These are phyloP conservation scores for Spergularia marina DNA, from an alignment of 148 eudicot genomes.

Conservation along the genomic window DNA sequence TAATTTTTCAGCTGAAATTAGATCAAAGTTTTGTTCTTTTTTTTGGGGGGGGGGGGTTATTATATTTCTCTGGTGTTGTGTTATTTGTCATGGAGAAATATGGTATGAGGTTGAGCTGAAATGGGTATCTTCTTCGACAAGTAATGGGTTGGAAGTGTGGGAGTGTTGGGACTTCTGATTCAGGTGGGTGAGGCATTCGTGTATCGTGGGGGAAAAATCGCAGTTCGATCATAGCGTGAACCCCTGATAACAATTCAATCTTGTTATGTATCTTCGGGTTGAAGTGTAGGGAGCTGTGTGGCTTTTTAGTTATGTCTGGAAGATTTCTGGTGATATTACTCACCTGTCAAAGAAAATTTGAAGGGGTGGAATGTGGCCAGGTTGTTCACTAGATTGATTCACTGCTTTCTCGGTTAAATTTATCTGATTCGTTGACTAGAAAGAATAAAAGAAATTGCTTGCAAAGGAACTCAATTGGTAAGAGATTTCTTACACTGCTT, in stretches of 20 bases:
- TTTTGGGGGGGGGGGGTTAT: not conserved
- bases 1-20: not conserved
- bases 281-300: too few species aligned
- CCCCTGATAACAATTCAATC: too few species aligned
- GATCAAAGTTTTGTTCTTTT: not conserved
- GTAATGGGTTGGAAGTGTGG: not conserved
- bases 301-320: too few species aligned
- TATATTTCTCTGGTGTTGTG: not conserved
- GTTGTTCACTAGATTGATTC: not conserved
- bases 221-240: too few species aligned
- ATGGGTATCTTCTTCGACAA: slow-evolving; percentile 2
- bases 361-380: too few species aligned
- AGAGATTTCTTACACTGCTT: not conserved
- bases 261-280: too few species aligned
- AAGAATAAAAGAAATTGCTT: not conserved
- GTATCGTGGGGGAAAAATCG: too few species aligned
- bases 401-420: too few species aligned
- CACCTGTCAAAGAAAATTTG: too few species aligned
- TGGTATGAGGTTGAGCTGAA: slow-evolving; percentile 13
- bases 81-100: not conserved
- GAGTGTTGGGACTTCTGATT: not conserved
- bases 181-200: not conserved
- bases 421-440: not conserved
- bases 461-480: not conserved
- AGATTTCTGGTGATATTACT: too few species aligned